These are phyloP conservation scores for Jamesozyma jinghongensis DNA, from an alignment of 805 yeast species.

Conservation along the genomic window DNA sequence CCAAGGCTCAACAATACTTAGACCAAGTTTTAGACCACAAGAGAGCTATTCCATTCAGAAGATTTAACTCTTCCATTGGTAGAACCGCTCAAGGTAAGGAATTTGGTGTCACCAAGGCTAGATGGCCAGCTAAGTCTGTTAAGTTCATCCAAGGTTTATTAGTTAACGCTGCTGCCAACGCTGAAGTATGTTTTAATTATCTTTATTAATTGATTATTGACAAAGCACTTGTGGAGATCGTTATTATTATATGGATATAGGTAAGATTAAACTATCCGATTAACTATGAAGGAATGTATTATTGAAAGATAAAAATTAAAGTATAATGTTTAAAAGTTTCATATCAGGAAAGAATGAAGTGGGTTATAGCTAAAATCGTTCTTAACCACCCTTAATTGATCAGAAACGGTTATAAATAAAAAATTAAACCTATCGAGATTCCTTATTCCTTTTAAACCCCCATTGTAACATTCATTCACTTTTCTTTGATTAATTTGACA, in stretches of 20 bases:
- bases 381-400: no score
- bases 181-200: slow-evolving; percentile 58
- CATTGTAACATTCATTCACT: no score
- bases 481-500: no score
- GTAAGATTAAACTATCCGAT: neutral
- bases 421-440: no score
- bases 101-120: slow-evolving; percentile 99
- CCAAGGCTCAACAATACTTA: slow-evolving; percentile 92
- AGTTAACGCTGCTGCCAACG: slow-evolving; percentile 97
- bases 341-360: no score
- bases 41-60: slow-evolving; percentile 99
- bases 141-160: slow-evolving; percentile 89
- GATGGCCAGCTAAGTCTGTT: slow-evolving; percentile 99
- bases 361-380: no score
- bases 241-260: neutral
- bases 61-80: slow-evolving; percentile 93
- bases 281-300: no score
- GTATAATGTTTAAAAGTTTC: no score
- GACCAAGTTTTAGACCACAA: slow-evolving; percentile 94
- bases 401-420: no score
- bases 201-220: no score
- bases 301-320: no score
- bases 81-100: slow-evolving; percentile 99
- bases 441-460: no score
- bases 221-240: neutral